Conservation (phyloP, 2,329 filamentous ascomycete genomes). For the Fulvia fulva region DNA sequence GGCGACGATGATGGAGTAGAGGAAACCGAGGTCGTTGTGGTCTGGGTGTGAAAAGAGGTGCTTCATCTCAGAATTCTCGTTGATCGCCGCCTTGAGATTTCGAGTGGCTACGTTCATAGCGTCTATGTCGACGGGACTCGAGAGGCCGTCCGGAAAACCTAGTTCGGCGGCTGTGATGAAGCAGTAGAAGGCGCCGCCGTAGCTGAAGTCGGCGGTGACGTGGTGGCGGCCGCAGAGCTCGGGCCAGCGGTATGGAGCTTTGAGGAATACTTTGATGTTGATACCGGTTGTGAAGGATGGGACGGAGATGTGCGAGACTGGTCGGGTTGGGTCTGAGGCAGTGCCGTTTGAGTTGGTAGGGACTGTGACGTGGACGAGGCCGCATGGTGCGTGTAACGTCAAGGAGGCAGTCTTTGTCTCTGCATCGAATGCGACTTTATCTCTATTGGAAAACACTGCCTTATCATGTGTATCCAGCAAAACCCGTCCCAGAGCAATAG, state of each 20-base stretch:
- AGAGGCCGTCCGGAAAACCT: conserved; percentile 36
- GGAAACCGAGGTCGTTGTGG: conserved; percentile 30
- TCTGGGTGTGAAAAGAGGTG: conserved; percentile 24
- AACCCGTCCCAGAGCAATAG: conserved; percentile 44
- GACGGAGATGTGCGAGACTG: conserved; percentile 42
- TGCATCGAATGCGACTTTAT: conserved; percentile 31
- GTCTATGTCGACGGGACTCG: conserved; percentile 27
- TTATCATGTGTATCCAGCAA: conserved; percentile 37
- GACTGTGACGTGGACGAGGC: conserved; percentile 41
- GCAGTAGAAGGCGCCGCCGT: conserved; percentile 46
- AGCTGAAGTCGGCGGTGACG: conserved; percentile 38
- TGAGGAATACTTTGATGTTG: conserved; percentile 31
- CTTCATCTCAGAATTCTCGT: conserved; percentile 30
- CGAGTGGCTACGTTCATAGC: conserved; percentile 33
- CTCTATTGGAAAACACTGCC: conserved; percentile 38
- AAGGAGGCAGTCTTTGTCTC: conserved; percentile 28
- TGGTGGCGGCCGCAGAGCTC: conserved; percentile 30
- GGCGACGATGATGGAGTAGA: conserved; percentile 42
- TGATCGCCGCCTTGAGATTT: conserved; percentile 32
- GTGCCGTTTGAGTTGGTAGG: conserved; percentile 32
- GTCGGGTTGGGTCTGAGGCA: conserved; percentile 36
- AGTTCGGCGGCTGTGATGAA: conserved; percentile 37
- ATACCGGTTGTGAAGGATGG: conserved; percentile 40
- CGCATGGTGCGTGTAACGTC: conserved; percentile 45
- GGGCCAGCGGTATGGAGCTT: conserved; percentile 36